Evolutionary conservation across 164 flowering plant species (phyloP).

Genomic region (Vitis rotundifolia): DNA sequence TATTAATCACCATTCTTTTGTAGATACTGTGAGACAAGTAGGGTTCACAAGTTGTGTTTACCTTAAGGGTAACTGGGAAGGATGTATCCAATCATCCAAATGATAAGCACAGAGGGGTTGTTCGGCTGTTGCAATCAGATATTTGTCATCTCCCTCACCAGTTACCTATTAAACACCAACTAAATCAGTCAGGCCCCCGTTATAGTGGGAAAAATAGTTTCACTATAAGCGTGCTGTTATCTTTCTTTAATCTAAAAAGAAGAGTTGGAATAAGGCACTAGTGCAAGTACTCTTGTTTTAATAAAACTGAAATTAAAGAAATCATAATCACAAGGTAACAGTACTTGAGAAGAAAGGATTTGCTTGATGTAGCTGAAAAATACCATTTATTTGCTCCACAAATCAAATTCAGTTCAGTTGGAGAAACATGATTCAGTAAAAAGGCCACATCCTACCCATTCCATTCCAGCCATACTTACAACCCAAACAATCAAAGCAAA

Average conservation of each 20-base stretch:
- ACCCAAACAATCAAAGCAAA: no score
- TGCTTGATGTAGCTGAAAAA: no score
- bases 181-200: neutral
- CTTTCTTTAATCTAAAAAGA: neutral
- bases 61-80: conserved; percentile 85
- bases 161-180: conserved; percentile 60
- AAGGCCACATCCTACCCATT: no score
- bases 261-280: neutral
- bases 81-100: conserved; percentile 94
- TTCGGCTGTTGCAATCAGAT: conserved; percentile 94
- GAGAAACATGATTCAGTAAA: no score
- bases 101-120: conserved; percentile 98
- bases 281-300: no score
- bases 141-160: conserved; percentile 97
- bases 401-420: no score
- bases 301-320: no score
- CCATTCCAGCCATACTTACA: no score
- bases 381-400: no score
- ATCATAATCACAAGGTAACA: no score
- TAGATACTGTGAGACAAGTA: neutral
- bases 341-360: no score
- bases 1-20: conserved; percentile 1
- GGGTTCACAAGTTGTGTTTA: conserved; percentile 12
- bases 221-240: neutral
- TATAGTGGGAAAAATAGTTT: neutral